Conservation (phyloP, 164 flowering plant genomes). For the Tetracentron sinense region DNA sequence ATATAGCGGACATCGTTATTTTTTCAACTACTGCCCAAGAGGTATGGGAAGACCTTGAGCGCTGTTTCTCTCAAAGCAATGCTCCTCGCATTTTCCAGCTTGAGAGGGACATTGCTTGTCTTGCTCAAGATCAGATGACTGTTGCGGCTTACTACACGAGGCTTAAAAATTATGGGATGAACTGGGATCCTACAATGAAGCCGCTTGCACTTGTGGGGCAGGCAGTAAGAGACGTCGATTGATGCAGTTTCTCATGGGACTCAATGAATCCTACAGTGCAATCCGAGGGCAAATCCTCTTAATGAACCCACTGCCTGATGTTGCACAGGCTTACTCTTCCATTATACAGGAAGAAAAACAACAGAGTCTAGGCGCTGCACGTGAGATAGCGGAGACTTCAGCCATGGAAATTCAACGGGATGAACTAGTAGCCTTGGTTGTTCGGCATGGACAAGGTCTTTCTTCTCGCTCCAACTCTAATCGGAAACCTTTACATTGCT, state of each 20-base stretch:
- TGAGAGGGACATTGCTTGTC: not conserved
- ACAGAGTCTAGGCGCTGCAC: not conserved
- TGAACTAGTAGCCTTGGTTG: too few relatives aligned
- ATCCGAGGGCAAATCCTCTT: too few relatives aligned
- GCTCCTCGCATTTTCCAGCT: constrained; percentile 5
- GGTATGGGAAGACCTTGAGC: not conserved
- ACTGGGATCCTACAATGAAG: not conserved
- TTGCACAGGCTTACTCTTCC: not conserved
- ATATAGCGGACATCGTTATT: constrained; percentile 2
- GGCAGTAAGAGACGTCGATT: too few relatives aligned
- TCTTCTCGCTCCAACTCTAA: not conserved
- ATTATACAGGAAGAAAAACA: constrained; percentile 10
- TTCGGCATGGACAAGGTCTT: constrained; percentile 2
- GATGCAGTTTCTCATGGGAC: too few relatives aligned
- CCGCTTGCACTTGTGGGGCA: constrained; percentile 5
- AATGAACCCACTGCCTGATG: constrained; percentile 2
- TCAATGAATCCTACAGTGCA: too few relatives aligned
- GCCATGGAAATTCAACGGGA: constrained; percentile 6
- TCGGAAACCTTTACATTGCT: constrained; percentile 7
- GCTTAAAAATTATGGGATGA: constrained; percentile 15
- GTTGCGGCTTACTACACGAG: constrained; percentile 9
- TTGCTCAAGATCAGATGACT: constrained; percentile 3
- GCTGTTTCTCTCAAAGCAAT: not conserved
- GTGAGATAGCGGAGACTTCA: not conserved
- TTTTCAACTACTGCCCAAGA: constrained; percentile 1